A percentile compares a stretch with the other conserved stretches of the same genome.
These are phyloP conservation scores for Podila minutissima DNA, from an alignment of 192 early-diverging fungal species.

Conservation along the genomic window DNA sequence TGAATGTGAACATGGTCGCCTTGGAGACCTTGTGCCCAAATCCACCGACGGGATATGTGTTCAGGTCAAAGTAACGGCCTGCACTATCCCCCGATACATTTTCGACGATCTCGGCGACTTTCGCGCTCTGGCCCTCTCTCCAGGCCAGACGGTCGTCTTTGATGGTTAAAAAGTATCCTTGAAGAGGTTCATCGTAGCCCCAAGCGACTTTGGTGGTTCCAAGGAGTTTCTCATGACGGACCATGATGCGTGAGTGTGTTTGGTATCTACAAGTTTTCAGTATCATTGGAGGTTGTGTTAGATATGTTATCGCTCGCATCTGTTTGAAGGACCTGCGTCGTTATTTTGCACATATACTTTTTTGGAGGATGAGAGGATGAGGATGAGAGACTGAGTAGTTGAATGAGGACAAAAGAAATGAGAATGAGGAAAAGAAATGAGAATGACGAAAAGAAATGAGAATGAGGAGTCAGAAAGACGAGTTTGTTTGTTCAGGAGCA, in stretches of 20 bases:
- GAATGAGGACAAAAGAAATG: too few relatives aligned
- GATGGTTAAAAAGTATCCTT: constrained; percentile 27
- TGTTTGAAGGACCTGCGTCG: too few relatives aligned
- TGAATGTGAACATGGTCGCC: constrained; percentile 24
- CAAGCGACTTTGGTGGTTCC: constrained; percentile 6
- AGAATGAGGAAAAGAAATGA: too few relatives aligned
- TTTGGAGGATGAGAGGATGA: too few relatives aligned
- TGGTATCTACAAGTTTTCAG: too few relatives aligned
- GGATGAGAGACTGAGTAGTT: too few relatives aligned
- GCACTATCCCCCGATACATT: background rate
- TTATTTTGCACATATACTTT: too few relatives aligned
- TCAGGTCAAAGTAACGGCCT: constrained; percentile 16
- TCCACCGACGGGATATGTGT: constrained; percentile 15
- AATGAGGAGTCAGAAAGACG: too few relatives aligned
- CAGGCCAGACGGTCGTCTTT: constrained; percentile 15
- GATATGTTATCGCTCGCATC: too few relatives aligned
- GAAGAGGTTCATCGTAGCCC: constrained; percentile 11
- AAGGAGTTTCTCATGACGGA: constrained; percentile 6
- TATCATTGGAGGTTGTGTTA: too few relatives aligned
- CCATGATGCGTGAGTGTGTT: background rate
- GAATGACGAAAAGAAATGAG: too few relatives aligned
- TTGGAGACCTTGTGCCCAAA: constrained; percentile 24
- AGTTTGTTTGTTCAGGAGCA: too few relatives aligned
- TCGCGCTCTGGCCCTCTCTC: background rate
- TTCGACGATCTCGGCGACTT: constrained; percentile 11